Base-by-base conservation (phyloP, 2,329 filamentous ascomycete species). In the Colletotrichum lentis region DNA sequence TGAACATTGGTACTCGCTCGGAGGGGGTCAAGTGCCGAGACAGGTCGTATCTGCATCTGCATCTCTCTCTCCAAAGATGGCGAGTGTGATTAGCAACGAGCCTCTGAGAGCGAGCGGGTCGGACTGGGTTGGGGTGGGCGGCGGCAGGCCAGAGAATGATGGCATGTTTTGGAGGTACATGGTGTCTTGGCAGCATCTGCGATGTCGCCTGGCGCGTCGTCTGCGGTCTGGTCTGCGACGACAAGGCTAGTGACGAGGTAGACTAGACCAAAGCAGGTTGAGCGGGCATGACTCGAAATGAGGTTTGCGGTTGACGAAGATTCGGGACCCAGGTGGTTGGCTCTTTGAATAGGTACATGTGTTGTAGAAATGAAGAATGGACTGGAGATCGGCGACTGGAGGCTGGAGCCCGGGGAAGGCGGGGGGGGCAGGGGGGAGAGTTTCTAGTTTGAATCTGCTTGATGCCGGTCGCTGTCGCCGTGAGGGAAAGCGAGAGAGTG, bases 31-130 rank as follows among this genome's bases (percentile, higher is more conserved):
- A 68, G 49, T 68, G 54, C 61, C 65, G 44, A 41, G 55, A 5
- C 44, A 44, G 56, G 64, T 46, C 39, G 60, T 31, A 67, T 64
- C 39, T 64, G 60, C 53, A 63, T 67, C 31, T 54, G 31, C 31
- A 35, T 35, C 8, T 35, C 31, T 35, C 31, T 35, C 31, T 8
- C 2, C 31, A 10, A 35, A 3, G 8, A 35, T 35, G 31, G 31
- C 31, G 8, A 10, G 31, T 10, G 31, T 35, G 31, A 57, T 37
- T 37, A 31, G 44, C 14, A 50, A 39, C 43, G 18, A 24, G 37
- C n/a, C 37, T 46, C n/a, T 39, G 41, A 55, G 31, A 22, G 22
- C 39, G 41, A 55, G 31, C 22, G 27, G 46, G 41, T 58, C 31
- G 18, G 60, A 46, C 39, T 43, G 60, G 53, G 31, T 47, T 53